phyloP scores from a whole-genome alignment of 2,329 filamentous ascomycete genomes.

The Fusarium tupiense region DNA sequence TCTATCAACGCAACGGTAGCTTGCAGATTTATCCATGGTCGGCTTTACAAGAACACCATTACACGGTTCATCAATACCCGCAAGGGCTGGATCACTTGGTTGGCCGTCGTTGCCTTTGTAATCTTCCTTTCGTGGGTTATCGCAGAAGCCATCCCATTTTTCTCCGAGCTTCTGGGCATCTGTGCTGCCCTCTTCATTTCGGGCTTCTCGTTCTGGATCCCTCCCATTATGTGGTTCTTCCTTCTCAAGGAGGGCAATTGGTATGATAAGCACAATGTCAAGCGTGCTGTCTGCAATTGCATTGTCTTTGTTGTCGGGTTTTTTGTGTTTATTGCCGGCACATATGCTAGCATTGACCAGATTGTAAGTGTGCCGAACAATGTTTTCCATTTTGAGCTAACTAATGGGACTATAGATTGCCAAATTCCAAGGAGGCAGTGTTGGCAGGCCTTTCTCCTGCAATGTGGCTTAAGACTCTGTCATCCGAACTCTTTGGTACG shows the following conservation, averaged over 20 bases:
- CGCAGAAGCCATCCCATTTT: slow-evolving; percentile 77
- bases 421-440: slow-evolving; percentile 35
- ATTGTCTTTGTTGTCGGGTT: slow-evolving; percentile 44
- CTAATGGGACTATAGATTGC: slow-evolving; percentile 25
- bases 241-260: slow-evolving; percentile 46
- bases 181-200: slow-evolving; percentile 61
- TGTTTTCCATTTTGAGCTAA: fast-evolving
- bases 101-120: slow-evolving; percentile 63
- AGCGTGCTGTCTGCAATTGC: slow-evolving; percentile 35
- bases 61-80: slow-evolving; percentile 58
- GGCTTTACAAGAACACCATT: slow-evolving; percentile 53
- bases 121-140: slow-evolving; percentile 76
- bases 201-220: slow-evolving; percentile 52
- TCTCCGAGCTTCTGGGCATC: slow-evolving; percentile 70
- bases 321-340: slow-evolving; percentile 44
- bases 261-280: slow-evolving; percentile 42
- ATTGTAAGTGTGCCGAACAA: slow-evolving; percentile 36
- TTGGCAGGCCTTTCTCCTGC: slow-evolving; percentile 41
- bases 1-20: slow-evolving; percentile 69
- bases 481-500: too few relatives aligned
- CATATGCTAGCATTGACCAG: slow-evolving; percentile 44
- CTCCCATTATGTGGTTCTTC: slow-evolving; percentile 55
- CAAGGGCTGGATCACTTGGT: slow-evolving; percentile 64
- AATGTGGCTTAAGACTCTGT: background rate
- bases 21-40: slow-evolving; percentile 57